phyloP scores from a whole-genome alignment of 2,329 filamentous ascomycete species.

The Volutella citrinella region DNA sequence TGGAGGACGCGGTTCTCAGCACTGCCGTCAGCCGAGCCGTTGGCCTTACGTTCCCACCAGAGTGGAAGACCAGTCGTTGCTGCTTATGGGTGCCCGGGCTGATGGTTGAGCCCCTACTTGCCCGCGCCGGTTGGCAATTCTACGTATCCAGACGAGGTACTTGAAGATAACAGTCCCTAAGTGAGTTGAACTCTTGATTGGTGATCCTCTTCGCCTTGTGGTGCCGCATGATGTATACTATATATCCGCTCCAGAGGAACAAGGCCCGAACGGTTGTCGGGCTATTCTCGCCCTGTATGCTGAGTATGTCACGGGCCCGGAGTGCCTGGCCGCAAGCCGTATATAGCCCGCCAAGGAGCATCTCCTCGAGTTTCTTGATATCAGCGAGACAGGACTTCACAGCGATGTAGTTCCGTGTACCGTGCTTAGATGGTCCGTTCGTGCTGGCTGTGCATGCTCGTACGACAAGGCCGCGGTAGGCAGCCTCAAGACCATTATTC shows the following conservation, averaged over 20 bases:
- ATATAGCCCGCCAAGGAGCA: not conserved
- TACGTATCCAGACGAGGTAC: not conserved
- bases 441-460: not conserved
- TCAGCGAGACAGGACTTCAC: not conserved
- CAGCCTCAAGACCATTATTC: not conserved
- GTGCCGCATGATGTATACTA: constrained; percentile 2
- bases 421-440: not conserved
- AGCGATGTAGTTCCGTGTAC: not conserved
- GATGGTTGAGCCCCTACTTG: too few relatives aligned
- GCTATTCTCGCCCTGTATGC: constrained; percentile 1
- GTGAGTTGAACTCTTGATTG: constrained; percentile 2
- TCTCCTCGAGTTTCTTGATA: not conserved
- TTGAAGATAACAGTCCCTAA: not conserved
- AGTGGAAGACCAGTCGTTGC: too few relatives aligned
- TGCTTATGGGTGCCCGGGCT: too few relatives aligned
- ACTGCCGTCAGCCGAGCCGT: not conserved
- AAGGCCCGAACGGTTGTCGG: not conserved
- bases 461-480: not conserved
- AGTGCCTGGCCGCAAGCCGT: constrained; percentile 1
- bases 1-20: not conserved
- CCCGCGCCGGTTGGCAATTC: too few relatives aligned
- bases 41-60: not conserved
- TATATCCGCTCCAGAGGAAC: constrained; percentile 2
- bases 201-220: constrained; percentile 5
- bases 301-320: constrained; percentile 1